phyloP scores from a whole-genome alignment of 2,329 filamentous ascomycete species.

The Colletotrichum camelliae region DNA sequence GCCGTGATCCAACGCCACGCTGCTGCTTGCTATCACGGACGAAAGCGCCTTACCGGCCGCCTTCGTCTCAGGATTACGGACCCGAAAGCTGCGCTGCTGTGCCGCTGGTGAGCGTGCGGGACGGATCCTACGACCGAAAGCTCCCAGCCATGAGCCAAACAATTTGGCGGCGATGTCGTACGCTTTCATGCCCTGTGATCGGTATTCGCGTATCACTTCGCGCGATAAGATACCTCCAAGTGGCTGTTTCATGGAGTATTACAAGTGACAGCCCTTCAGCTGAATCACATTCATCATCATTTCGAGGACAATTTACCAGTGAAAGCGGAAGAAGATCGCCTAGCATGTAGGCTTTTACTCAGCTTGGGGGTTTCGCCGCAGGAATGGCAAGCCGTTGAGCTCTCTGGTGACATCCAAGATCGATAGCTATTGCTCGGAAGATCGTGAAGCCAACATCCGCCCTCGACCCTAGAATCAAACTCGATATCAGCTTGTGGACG shows the following conservation, averaged over 20 bases:
- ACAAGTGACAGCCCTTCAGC: neutral
- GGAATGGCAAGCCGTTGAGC: neutral
- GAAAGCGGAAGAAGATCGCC: neutral
- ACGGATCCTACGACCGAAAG: neutral
- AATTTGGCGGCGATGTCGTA: neutral
- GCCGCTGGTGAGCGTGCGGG: neutral
- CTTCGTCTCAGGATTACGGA: neutral
- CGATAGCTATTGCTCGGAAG: neutral
- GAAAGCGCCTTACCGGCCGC: neutral
- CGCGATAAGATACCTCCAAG: neutral
- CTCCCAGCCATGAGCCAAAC: neutral
- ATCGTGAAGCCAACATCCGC: accelerated
- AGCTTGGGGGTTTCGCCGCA: neutral
- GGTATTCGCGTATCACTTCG: neutral
- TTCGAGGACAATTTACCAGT: accelerated
- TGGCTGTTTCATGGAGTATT: neutral
- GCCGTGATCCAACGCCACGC: constrained; percentile 13
- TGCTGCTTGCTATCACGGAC: neutral
- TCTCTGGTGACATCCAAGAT: neutral
- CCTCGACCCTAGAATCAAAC: neutral
- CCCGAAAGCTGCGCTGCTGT: neutral
- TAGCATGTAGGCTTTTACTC: neutral
- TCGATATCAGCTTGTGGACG: neutral
- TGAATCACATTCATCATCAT: neutral
- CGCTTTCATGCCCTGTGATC: neutral